Base-by-base conservation (phyloP, 768 basidiomycete genomes). In the Tubosaeta sp. region DNA sequence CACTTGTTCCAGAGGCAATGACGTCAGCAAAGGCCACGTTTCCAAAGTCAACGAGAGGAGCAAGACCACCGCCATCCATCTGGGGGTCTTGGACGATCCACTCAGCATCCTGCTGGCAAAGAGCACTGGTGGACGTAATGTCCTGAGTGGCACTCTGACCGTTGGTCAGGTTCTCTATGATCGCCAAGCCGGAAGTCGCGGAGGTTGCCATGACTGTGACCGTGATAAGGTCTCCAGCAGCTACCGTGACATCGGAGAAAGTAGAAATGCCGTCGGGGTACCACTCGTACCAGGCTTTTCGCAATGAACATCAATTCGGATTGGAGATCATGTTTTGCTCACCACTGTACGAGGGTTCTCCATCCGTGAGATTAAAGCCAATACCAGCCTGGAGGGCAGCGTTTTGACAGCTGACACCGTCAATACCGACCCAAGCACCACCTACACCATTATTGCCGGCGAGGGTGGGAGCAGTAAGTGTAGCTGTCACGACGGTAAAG, bases 371-470 rank as follows among this genome's bases (percentile, higher is more conserved):
- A 0, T 16, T 58, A 44, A 58, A 54, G 50, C 56, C 54, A 13
- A 63, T 13, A 29, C 62, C 62, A 8, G 59, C 55, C 49, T 64
- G 59, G 46, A 63, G 57, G 44, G 61, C 58, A 13, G 55, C 55
- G 9, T 12, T 54, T 6, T 1, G 5, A 34, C 57, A 55, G 12
- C 43, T 50, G 37, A 59, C 53, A 49, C 59, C 57, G 7, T 65
- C 63, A n/a, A 64, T 62, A 29, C 63, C 63, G 29, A 64, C 58
- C 60, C 63, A 64, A 27, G 60, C 60, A 47, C 54, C 50, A 22
- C 60, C 56, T 29, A 54, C 56, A 33, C 38, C n/a, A 8, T 52
- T 53, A 1, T 5, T 37, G 7, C 63, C 60, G 1, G 47, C 42
- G 14, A 51, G 58, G 17, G 48, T 44, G 16, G 63, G 63, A n/a